Base-by-base conservation (phyloP, 306 rosid species). In the Rubus parviflorus region DNA sequence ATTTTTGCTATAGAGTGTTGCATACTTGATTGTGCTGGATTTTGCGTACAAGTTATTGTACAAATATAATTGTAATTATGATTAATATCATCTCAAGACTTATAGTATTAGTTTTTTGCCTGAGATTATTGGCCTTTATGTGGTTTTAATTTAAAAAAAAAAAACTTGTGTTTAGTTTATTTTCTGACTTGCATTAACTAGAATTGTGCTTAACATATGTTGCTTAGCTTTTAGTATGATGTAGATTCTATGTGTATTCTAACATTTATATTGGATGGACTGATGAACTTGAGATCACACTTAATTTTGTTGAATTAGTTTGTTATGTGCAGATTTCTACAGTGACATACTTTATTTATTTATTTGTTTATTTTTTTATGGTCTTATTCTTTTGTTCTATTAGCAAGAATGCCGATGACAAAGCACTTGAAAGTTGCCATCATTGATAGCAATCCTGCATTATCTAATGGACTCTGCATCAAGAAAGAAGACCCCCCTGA, bases 371-470 rank as follows among this genome's bases (percentile, higher is more conserved):
- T 42, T 76, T 65, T 20, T 60, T 4, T 11, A 9, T 75, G 64
- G n/a, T 75, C 7, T 75, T 79, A 3, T 79, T 69, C 38, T 63
- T 75, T 67, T 70, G 67, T 82, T 48, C 64, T 85, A 85, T 73
- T 89, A 95, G 98, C 95, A 43, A 95, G 89, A 82, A 89, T 76
- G 88, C 97, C 97, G 75, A 41, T 95, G 93, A 95, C 98, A 42
- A 92, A 89, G 89, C 92, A 88, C 77, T 87, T 95, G 87, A 88
- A 79, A 51, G 94, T 95, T 77, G 98, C 98, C 79, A 92, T 92
- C 82, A 86, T 95, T 71, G 98, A 95, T 89, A 88, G 97, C 86
- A 95, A 90, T 83, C 98, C 98, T 19, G 93, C 93, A 62, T 75
- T 95, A 8, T 82, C 75, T 20, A 75, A 87, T 75, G 73, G 83